A percentile compares a stretch with the other conserved stretches of the same genome.
Evolutionary conservation across 2,329 filamentous ascomycete species (phyloP).

Genomic region (Paecilomyces niveus): DNA sequence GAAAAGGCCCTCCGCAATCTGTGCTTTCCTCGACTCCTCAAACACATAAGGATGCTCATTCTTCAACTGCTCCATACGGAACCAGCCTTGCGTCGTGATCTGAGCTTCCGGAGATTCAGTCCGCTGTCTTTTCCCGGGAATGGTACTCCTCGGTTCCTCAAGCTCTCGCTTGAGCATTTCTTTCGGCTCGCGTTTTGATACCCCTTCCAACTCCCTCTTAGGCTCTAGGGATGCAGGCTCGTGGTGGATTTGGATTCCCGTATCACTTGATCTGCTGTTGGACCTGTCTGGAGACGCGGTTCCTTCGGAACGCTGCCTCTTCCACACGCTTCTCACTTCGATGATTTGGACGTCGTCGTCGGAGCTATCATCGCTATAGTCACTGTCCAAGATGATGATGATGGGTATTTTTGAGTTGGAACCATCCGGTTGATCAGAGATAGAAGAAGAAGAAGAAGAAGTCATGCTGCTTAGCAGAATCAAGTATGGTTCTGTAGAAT

Average conservation of each 20-base stretch:
- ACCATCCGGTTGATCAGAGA: neutral
- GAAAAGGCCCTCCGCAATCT: neutral
- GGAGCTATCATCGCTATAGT: neutral
- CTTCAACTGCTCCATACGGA: no score
- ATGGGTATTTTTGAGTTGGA: neutral
- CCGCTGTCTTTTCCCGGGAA: neutral
- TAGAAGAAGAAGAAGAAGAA: neutral
- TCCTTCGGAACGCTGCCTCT: neutral
- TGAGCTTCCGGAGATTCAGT: neutral
- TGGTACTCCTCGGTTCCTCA: neutral
- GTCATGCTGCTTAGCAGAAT: neutral
- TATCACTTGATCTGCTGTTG: neutral
- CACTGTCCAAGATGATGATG: neutral
- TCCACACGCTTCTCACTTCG: neutral
- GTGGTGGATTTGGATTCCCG: neutral
- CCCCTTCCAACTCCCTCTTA: neutral
- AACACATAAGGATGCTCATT: neutral
- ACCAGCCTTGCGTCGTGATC: neutral
- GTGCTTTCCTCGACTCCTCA: neutral
- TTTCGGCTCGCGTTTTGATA: no score
- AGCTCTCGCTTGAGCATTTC: no score
- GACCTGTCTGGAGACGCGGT: neutral
- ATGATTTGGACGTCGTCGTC: neutral
- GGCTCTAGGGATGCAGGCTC: neutral
- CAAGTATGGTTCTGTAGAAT: neutral